Conservation (phyloP, 331 rosid genomes). For the Malus hybrid region DNA sequence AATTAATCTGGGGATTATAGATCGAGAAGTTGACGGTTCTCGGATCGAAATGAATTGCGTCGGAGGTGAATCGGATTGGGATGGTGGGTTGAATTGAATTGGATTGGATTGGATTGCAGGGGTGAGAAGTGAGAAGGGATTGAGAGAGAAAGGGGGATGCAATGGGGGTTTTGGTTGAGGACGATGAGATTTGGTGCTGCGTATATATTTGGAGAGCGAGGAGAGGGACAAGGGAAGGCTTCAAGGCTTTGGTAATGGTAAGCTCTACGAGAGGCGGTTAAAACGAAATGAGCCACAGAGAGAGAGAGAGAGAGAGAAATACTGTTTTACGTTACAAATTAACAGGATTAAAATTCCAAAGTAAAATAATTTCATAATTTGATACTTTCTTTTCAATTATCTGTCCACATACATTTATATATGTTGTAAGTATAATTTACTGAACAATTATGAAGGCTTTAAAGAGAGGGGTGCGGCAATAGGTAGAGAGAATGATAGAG, state of each 20-base stretch:
- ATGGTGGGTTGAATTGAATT: constrained; percentile 8
- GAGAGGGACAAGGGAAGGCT: constrained; percentile 12
- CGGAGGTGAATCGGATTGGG: constrained; percentile 24
- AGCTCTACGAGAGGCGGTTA: constrained; percentile 9
- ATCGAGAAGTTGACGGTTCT: constrained; percentile 24
- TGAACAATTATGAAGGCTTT: no score
- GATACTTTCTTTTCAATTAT: no score
- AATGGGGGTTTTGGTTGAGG: constrained; percentile 59
- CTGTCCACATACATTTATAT: no score
- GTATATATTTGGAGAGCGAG: constrained; percentile 24
- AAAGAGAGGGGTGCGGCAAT: no score
- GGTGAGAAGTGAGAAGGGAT: constrained; percentile 16
- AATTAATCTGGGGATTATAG: constrained; percentile 18
- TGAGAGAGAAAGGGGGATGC: constrained; percentile 14
- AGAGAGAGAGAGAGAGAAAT: background rate
- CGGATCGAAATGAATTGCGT: constrained; percentile 22
- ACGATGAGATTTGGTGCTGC: constrained; percentile 67
- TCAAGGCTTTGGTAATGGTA: constrained; percentile 18
- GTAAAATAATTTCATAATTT: background rate
- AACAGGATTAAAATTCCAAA: background rate
- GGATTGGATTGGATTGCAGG: constrained; percentile 8
- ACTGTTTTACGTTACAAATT: constrained; percentile 23
- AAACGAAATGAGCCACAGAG: background rate
- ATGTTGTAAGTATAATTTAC: no score
- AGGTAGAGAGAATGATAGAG: no score